Evolutionary conservation across 352 stramenopile species (phyloP), one percentile per base, ranked within the genome.

Genomic region (Pythium utonaiense): DNA sequence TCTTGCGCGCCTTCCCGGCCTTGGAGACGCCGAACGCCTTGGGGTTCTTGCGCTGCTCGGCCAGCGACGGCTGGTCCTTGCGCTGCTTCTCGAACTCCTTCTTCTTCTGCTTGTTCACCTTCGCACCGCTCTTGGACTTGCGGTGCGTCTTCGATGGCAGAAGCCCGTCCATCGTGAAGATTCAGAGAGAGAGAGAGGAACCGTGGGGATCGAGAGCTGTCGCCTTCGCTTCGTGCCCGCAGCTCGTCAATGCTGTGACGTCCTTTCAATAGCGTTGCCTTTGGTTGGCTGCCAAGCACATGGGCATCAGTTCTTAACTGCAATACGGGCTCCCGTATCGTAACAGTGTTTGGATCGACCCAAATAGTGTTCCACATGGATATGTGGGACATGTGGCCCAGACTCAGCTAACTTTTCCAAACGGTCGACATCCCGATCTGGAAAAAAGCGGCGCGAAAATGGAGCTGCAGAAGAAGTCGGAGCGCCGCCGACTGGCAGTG

Each of bases 1-100:
- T 97, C 51, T 97, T 96, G 70, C 98, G 91, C 6, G 97, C 98
- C 3, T 92, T 82, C 12, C 91, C 92, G 48, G 98, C 90, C 67
- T 99, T 99, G 52, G 96, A 78, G 10, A 99, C 97, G 38, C 80
- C 83, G 72, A 99, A 99, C 1, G 98, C 98, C 59, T 97, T 96
- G 53, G 84, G 82, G 69, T 99, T 99, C 77, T 98, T 96, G 52
- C 95, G 87, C 62, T 98, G 84, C 69, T 97, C 93, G 22, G 89
- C 81, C 13, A 88, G 71, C 57, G 81, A 91, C 57, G 80, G 81
- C 67, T 88, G 78, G 56, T 88, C 83, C 54, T 87, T 79, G 57
- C 83, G 80, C 71, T 93, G 83, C 69, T 95, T 94, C 54, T 87
- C 86, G 41, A 92, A 83, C 22, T 90, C 87, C 69, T 93, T 91